A percentile compares a stretch with the other conserved stretches of the same genome.
These are phyloP conservation scores for Cafeteria roenbergensis DNA, from an alignment of 108 stramenopile species.

Conservation along the genomic window DNA sequence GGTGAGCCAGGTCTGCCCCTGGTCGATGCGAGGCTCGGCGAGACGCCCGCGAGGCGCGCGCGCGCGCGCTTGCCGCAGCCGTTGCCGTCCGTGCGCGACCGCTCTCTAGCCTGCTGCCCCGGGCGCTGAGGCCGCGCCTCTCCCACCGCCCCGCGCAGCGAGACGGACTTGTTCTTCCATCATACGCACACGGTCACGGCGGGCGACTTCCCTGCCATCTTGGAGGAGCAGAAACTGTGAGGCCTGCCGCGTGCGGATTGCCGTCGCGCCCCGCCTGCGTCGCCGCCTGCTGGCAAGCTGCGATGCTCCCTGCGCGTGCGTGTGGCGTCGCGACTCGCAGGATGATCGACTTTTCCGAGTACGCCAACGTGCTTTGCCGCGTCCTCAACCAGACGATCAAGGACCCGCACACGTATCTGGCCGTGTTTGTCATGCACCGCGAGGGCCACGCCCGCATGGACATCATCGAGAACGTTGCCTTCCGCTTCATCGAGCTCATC, in stretches of 20 bases:
- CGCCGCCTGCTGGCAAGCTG: too few species aligned
- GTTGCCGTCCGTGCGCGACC: too few species aligned
- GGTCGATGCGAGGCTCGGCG: too few species aligned
- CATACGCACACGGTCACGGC: constrained; percentile 39
- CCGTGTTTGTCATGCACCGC: constrained; percentile 47
- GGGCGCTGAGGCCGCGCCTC: too few species aligned
- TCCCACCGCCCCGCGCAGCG: too few species aligned
- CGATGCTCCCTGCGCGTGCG: too few species aligned
- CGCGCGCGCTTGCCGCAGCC: too few species aligned
- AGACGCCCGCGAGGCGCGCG: too few species aligned
- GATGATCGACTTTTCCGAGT: constrained; percentile 53
- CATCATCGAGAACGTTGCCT: constrained; percentile 58
- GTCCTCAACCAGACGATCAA: constrained; percentile 50
- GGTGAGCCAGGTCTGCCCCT: too few species aligned
- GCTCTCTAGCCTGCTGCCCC: too few species aligned
- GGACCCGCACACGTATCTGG: constrained; percentile 48
- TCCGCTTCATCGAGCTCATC: constrained; percentile 54
- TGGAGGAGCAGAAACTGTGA: constrained; percentile 32
- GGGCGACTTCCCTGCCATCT: constrained; percentile 16
- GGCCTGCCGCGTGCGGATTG: not conserved
- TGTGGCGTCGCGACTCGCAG: too few species aligned
- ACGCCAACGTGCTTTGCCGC: constrained; percentile 40
- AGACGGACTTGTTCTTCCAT: constrained; percentile 51
- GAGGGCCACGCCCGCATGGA: constrained; percentile 49
- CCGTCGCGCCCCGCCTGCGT: too few species aligned